Evolutionary conservation across 345 rosid genomes (phyloP).

Genomic region (Acer yangbiense): DNA sequence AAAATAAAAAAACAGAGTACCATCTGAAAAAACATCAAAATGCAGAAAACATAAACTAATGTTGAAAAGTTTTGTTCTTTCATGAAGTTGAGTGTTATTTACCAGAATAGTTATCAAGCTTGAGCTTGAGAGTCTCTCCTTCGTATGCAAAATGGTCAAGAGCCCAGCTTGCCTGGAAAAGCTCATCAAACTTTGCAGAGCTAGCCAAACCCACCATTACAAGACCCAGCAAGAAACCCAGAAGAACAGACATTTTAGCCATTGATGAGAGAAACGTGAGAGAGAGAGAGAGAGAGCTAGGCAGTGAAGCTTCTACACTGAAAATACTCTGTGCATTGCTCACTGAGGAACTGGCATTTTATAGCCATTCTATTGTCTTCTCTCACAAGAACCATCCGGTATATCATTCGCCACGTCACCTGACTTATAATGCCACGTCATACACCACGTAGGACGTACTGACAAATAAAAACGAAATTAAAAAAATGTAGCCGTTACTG

Average conservation of each 20-base stretch:
- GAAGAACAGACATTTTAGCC: constrained; percentile 28
- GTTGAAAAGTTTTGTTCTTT: background rate
- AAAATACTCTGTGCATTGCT: background rate
- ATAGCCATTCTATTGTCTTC: constrained; percentile 46
- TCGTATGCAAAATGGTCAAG: constrained; percentile 69
- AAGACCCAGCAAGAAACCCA: constrained; percentile 40
- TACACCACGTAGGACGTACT: constrained; percentile 32
- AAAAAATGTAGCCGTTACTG: constrained; percentile 49
- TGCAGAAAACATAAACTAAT: background rate
- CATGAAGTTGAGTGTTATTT: background rate
- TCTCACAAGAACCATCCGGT: constrained; percentile 13
- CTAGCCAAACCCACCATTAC: constrained; percentile 39
- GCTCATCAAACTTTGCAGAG: constrained; percentile 70
- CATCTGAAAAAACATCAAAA: background rate
- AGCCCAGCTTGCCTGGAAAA: constrained; percentile 89
- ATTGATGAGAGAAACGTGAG: constrained; percentile 12
- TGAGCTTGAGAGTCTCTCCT: constrained; percentile 84
- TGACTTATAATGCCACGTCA: constrained; percentile 35
- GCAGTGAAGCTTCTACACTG: constrained; percentile 17
- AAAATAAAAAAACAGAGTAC: background rate
- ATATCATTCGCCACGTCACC: constrained; percentile 25
- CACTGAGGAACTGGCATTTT: constrained; percentile 15
- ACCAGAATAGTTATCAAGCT: constrained; percentile 94
- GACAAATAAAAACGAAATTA: constrained; percentile 14
- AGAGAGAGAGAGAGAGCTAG: background rate